Evolutionary conservation across 371 early-diverging fungal species (phyloP).

Genomic region (Mortierella sp.): DNA sequence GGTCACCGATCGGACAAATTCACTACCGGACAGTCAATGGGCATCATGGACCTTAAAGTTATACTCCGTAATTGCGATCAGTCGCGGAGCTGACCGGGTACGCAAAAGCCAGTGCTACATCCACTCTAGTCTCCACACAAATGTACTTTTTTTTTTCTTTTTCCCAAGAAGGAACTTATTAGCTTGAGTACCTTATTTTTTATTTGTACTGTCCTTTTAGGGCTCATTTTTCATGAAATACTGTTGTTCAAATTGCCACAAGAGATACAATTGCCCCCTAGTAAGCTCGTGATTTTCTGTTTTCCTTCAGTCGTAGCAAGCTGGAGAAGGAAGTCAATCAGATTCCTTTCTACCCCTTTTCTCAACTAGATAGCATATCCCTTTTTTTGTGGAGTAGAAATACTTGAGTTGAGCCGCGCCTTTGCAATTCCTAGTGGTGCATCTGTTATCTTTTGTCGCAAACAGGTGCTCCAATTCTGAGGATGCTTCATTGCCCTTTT

Average conservation of each 20-base stretch:
- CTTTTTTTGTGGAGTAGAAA: neutral
- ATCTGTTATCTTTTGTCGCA: neutral
- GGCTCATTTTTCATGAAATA: no score
- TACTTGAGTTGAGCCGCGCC: neutral
- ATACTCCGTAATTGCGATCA: neutral
- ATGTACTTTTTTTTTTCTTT: no score
- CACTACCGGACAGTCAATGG: neutral
- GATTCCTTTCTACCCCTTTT: neutral
- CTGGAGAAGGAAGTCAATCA: no score
- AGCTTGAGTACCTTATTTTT: no score
- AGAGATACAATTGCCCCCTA: no score
- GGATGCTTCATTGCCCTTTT: neutral
- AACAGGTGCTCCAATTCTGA: neutral
- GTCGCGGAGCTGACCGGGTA: neutral
- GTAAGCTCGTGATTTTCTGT: no score
- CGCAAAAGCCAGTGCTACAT: neutral
- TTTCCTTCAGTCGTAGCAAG: no score
- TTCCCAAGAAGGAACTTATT: no score
- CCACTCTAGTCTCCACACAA: no score
- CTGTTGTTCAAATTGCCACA: no score
- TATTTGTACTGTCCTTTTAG: no score
- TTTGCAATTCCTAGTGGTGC: neutral
- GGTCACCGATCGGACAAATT: conserved; percentile 1
- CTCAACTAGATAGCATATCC: neutral
- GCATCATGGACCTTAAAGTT: neutral